These are phyloP conservation scores for Gynochthodes officinalis DNA, from an alignment of 257 asterid species.

Conservation along the genomic window DNA sequence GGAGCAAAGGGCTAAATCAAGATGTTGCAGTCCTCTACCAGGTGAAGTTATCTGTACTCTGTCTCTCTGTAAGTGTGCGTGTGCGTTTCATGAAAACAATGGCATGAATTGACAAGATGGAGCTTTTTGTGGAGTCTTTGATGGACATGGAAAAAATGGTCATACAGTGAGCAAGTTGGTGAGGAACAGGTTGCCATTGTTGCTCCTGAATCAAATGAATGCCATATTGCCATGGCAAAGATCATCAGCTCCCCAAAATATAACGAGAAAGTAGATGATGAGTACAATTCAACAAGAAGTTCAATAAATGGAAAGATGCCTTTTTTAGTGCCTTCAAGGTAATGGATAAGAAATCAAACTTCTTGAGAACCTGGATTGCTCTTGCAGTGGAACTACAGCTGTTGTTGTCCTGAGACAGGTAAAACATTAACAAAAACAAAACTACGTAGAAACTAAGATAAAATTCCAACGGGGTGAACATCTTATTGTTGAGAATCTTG, in stretches of 20 bases:
- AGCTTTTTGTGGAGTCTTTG: no score
- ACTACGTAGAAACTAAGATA: no score
- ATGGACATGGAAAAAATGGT: slow-evolving; percentile 84
- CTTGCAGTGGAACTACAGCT: slow-evolving; percentile 78
- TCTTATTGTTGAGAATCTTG: slow-evolving; percentile 72
- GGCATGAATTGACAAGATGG: neutral
- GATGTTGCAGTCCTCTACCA: slow-evolving; percentile 67
- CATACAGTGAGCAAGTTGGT: slow-evolving; percentile 64
- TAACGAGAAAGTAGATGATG: slow-evolving; percentile 26
- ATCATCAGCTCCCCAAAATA: slow-evolving; percentile 18
- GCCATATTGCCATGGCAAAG: slow-evolving; percentile 34
- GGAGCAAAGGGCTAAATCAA: slow-evolving; percentile 74
- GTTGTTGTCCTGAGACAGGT: slow-evolving; percentile 68
- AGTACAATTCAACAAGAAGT: slow-evolving; percentile 28
- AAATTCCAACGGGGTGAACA: slow-evolving; percentile 51
- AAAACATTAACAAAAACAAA: neutral
- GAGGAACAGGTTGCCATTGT: slow-evolving; percentile 59
- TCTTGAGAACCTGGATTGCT: slow-evolving; percentile 50
- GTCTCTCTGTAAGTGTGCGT: neutral
- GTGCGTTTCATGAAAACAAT: neutral
- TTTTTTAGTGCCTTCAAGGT: slow-evolving; percentile 52
- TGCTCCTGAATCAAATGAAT: slow-evolving; percentile 53
- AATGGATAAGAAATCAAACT: slow-evolving; percentile 62
- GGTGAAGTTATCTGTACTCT: slow-evolving; percentile 35
- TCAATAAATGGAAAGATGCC: slow-evolving; percentile 67